Percentiles rank a stretch among this genome's conserved stretches.
Conservation (phyloP, 1,284 basidiomycete genomes). For the Malassezia caprae region DNA sequence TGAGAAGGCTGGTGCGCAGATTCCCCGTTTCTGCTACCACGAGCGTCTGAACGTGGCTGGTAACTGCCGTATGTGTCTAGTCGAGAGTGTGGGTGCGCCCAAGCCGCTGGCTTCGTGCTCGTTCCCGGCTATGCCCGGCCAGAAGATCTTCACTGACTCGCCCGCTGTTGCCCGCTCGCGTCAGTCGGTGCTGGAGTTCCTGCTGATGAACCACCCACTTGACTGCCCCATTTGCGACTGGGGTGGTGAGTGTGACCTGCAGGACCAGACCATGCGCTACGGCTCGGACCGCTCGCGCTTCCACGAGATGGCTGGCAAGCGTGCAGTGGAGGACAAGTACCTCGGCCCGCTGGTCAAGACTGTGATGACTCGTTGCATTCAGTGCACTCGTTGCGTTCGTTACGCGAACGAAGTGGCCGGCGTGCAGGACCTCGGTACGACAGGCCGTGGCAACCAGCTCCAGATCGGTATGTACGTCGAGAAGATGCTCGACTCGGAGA, state of each 20-base stretch:
- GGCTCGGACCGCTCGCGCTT: constrained; percentile 92
- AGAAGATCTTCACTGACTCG: constrained; percentile 91
- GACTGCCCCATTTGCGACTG: constrained; percentile 95
- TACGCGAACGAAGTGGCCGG: constrained; percentile 99
- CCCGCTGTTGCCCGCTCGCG: constrained; percentile 89
- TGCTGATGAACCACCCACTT: constrained; percentile 90
- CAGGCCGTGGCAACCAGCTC: constrained; percentile 93
- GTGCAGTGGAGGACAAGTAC: constrained; percentile 96
- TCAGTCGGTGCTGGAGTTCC: constrained; percentile 90
- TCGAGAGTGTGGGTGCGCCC: constrained; percentile 85
- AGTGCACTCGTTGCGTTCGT: constrained; percentile 96
- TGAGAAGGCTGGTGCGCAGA: constrained; percentile 49
- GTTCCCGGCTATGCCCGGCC: constrained; percentile 94
- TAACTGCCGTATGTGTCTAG: constrained; percentile 62
- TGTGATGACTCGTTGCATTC: constrained; percentile 98
- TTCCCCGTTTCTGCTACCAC: constrained; percentile 75
- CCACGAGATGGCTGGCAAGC: constrained; percentile 95
- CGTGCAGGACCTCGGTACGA: constrained; percentile 91
- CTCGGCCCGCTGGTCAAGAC: constrained; percentile 97
- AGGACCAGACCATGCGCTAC: constrained; percentile 99
- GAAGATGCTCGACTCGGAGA: constrained; percentile 92
- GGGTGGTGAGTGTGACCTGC: constrained; percentile 80
- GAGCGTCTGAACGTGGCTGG: constrained; percentile 56
- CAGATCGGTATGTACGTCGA: constrained; percentile 98
- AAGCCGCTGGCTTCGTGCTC: constrained; percentile 71